These are phyloP conservation scores for Fonsecaea multimorphosa DNA, from an alignment of 2,329 filamentous ascomycete genomes.

Conservation along the genomic window DNA sequence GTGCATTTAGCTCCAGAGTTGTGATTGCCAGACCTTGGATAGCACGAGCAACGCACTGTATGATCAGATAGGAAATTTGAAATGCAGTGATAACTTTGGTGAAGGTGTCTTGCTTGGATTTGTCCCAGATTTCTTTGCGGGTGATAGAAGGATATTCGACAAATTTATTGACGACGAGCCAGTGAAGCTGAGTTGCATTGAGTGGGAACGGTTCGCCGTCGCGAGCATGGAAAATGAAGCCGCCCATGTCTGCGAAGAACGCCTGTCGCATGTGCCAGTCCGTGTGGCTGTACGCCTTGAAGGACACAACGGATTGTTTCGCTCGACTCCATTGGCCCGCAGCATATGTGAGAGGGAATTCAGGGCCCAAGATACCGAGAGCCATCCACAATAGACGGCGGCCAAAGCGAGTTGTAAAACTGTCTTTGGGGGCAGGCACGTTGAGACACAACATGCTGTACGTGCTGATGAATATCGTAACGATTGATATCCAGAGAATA, in stretches of 20 bases:
- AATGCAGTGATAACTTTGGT: conserved; percentile 25
- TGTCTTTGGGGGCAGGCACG: conserved; percentile 44
- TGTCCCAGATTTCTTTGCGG: conserved; percentile 36
- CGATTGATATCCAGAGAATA: conserved; percentile 48
- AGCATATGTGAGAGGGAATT: conserved; percentile 47
- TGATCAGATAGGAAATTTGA: conserved; percentile 35
- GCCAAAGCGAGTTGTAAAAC: conserved; percentile 41
- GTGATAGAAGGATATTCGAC: conserved; percentile 33
- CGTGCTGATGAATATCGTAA: conserved; percentile 53
- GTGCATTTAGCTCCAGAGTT: conserved; percentile 41
- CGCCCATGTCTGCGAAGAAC: conserved; percentile 53
- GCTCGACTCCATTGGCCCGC: conserved; percentile 47
- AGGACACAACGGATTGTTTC: conserved; percentile 43
- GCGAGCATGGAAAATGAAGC: conserved; percentile 45
- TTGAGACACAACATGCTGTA: conserved; percentile 52
- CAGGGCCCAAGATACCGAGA: conserved; percentile 48
- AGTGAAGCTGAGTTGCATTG: conserved; percentile 45
- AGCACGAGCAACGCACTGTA: conserved; percentile 34
- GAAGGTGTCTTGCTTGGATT: conserved; percentile 38
- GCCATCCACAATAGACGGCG: conserved; percentile 46
- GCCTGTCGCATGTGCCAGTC: conserved; percentile 51
- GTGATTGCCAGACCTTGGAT: conserved; percentile 39
- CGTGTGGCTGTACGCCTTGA: conserved; percentile 31
- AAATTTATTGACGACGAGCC: conserved; percentile 40
- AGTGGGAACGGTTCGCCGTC: conserved; percentile 47